These are phyloP conservation scores for Poa annua DNA, from an alignment of 176 grass and related monocot genomes.

Conservation along the genomic window DNA sequence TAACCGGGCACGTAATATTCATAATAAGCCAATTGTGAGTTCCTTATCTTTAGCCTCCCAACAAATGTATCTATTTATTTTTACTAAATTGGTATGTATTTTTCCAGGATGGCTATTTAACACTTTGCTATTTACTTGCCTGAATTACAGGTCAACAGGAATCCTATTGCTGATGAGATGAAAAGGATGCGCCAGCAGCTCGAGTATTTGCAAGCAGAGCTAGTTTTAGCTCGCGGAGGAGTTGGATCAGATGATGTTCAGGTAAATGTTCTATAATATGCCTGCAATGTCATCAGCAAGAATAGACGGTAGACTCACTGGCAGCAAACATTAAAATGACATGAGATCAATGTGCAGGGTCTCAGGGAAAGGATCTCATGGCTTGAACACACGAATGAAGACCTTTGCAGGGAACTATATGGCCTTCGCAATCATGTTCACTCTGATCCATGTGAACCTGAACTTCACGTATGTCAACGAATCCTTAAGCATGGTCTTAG, in stretches of 20 bases:
- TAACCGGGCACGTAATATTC: constrained; percentile 98
- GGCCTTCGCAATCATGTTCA: constrained; percentile 50
- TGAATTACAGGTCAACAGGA: constrained; percentile 90
- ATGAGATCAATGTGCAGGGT: constrained; percentile 59
- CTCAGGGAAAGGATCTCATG: constrained; percentile 91
- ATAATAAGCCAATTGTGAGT: constrained; percentile 96
- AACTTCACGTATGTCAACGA: constrained; percentile 65
- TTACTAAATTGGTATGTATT: constrained; percentile 24
- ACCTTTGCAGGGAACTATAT: constrained; percentile 85
- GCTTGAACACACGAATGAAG: constrained; percentile 92
- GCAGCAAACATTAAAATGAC: constrained; percentile 40
- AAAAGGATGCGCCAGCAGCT: constrained; percentile 97
- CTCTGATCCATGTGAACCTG: constrained; percentile 63
- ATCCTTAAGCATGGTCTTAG: constrained; percentile 35
- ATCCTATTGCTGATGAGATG: constrained; percentile 98
- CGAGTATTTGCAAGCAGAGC: constrained; percentile 87
- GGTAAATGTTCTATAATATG: constrained; percentile 51
- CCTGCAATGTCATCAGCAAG: background rate
- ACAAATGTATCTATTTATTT: constrained; percentile 12
- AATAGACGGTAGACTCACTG: background rate
- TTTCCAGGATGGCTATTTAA: background rate
- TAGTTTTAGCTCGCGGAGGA: constrained; percentile 81
- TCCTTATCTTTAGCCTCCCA: constrained; percentile 5
- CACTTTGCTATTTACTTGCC: constrained; percentile 11
- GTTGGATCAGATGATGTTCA: constrained; percentile 76